A percentile compares a stretch with the other conserved stretches of the same genome.
Evolutionary conservation across 257 asterid species (phyloP).

Genomic region (Thymus mandschuricus): DNA sequence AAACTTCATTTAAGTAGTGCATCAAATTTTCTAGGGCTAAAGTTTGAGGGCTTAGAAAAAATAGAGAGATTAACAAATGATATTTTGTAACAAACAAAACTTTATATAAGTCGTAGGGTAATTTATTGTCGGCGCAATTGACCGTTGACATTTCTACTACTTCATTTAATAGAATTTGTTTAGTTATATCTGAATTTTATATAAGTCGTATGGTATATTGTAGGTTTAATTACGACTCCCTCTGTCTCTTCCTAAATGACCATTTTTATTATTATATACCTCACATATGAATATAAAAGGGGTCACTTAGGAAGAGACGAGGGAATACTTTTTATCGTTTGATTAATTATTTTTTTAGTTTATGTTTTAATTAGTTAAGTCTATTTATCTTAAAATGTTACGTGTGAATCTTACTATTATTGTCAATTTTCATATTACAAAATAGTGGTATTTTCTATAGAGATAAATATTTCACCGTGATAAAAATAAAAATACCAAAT

Average conservation of each 20-base stretch:
- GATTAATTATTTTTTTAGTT: too few species aligned
- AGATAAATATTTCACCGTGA: too few species aligned
- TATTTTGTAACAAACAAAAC: neutral
- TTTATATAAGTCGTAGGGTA: conserved; percentile 17
- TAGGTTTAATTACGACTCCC: neutral
- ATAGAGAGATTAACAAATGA: neutral
- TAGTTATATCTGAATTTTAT: conserved; percentile 10
- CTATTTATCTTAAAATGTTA: too few species aligned
- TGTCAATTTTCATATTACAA: too few species aligned
- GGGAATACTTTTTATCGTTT: too few species aligned
- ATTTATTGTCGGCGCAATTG: conserved; percentile 42
- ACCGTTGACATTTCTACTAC: conserved; percentile 37
- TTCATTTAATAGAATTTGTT: conserved; percentile 7
- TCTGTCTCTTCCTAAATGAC: too few species aligned
- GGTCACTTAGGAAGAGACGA: too few species aligned
- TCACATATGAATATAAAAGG: too few species aligned
- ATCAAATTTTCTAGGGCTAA: conserved; percentile 28
- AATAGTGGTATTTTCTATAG: too few species aligned
- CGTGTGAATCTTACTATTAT: too few species aligned
- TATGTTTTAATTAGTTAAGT: too few species aligned
- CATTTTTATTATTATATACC: too few species aligned
- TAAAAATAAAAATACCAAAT: neutral
- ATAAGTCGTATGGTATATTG: neutral
- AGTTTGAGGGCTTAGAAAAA: conserved; percentile 17
- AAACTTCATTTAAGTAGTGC: neutral